Evolutionary conservation across 1,139 yeast species (phyloP).

Genomic region (Entelexis sorbosivorans): DNA sequence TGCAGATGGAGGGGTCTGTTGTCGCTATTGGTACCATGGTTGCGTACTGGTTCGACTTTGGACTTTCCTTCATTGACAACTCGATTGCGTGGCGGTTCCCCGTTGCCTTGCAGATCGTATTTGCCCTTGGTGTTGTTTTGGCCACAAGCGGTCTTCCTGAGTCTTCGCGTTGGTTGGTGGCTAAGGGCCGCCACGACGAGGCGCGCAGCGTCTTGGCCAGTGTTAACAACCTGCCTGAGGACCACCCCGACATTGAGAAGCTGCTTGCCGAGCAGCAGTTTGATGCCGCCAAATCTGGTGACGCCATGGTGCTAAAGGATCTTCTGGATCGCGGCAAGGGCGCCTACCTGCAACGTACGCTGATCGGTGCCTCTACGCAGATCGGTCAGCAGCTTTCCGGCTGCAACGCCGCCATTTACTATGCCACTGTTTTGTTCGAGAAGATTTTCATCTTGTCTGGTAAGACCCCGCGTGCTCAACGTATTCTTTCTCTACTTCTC

Average conservation of each 20-base stretch:
- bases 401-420: constrained; percentile 28
- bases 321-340: constrained; percentile 18
- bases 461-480: constrained; percentile 10
- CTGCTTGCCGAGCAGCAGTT: constrained; percentile 18
- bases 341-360: constrained; percentile 18
- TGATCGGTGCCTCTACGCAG: constrained; percentile 48
- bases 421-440: constrained; percentile 29
- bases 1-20: constrained; percentile 54
- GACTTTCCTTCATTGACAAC: constrained; percentile 45
- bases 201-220: constrained; percentile 43
- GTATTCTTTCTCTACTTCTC: constrained; percentile 42
- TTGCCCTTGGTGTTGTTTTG: constrained; percentile 27
- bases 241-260: constrained; percentile 23
- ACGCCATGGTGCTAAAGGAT: constrained; percentile 42
- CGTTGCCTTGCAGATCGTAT: constrained; percentile 29
- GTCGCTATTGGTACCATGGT: constrained; percentile 61
- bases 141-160: constrained; percentile 33
- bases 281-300: constrained; percentile 22
- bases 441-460: constrained; percentile 33
- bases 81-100: constrained; percentile 28
- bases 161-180: constrained; percentile 43
- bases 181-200: constrained; percentile 36
- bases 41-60: constrained; percentile 75
- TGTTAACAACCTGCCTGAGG: constrained; percentile 23
- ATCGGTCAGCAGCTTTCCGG: constrained; percentile 26